These are phyloP conservation scores for Ajuga reptans DNA, from an alignment of 305 asterid genomes.

Conservation along the genomic window DNA sequence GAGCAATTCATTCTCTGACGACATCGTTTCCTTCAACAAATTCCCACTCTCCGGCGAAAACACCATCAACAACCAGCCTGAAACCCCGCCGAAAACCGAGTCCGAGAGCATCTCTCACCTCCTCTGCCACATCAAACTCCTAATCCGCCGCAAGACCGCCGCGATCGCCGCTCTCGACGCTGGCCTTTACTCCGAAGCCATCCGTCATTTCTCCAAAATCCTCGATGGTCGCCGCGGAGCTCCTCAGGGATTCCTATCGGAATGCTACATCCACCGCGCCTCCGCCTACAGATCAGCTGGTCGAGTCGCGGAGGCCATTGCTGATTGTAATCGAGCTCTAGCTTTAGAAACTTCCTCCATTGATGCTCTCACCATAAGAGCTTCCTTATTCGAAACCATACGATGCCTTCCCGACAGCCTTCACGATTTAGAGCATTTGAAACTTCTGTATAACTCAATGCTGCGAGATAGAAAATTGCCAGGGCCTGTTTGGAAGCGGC, in stretches of 20 bases:
- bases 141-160: conserved; percentile 75
- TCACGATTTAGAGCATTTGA: conserved; percentile 84
- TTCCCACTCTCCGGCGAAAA: conserved; percentile 40
- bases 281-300: conserved; percentile 71
- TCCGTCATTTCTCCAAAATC: conserved; percentile 80
- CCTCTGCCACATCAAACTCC: conserved; percentile 71
- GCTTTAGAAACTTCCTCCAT: conserved; percentile 80
- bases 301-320: conserved; percentile 71
- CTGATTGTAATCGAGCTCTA: conserved; percentile 75
- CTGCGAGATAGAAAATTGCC: conserved; percentile 63
- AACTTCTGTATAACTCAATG: conserved; percentile 72
- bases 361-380: conserved; percentile 63
- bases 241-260: conserved; percentile 75
- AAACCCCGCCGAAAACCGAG: conserved; percentile 52
- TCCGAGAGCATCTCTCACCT: conserved; percentile 62
- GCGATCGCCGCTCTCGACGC: conserved; percentile 86
- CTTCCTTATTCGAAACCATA: conserved; percentile 58
- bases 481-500: conserved; percentile 78
- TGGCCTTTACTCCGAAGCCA: conserved; percentile 71
- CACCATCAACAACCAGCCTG: conserved; percentile 24
- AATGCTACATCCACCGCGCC: conserved; percentile 72
- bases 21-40: conserved; percentile 55
- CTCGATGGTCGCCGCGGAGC: conserved; percentile 87
- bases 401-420: conserved; percentile 75
- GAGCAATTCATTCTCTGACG: conserved; percentile 76